phyloP scores from a whole-genome alignment of 2,329 filamentous ascomycete species.

The Penicillium freii region DNA sequence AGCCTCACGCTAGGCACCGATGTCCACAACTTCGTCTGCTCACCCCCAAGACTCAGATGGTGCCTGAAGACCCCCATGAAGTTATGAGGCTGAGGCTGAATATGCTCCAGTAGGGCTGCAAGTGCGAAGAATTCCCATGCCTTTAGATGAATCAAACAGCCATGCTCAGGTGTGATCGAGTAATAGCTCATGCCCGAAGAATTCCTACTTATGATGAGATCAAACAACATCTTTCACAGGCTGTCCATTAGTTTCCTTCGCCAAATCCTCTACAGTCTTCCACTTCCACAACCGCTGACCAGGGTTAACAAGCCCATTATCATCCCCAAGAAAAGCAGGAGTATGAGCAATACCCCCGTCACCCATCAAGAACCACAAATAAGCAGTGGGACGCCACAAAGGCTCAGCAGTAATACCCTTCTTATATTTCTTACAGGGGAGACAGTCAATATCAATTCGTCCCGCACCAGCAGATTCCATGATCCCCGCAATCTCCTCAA shows the following conservation, averaged over 20 bases:
- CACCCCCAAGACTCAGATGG: not conserved
- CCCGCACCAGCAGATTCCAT: constrained; percentile 11
- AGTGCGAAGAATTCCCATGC: too few relatives aligned
- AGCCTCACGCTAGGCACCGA: not conserved
- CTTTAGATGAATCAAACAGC: not conserved
- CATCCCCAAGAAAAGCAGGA: constrained; percentile 23
- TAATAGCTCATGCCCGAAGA: too few relatives aligned
- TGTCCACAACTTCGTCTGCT: not conserved
- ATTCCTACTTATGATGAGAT: constrained; percentile 11
- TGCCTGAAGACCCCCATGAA: not conserved
- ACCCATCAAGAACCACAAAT: constrained; percentile 37
- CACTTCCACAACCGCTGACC: constrained; percentile 30
- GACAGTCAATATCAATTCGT: constrained; percentile 6
- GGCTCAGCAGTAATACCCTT: constrained; percentile 16
- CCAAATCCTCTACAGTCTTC: constrained; percentile 31
- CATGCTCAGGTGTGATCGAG: not conserved
- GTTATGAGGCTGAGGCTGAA: not conserved
- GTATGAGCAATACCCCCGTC: constrained; percentile 31
- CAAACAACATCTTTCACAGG: constrained; percentile 25
- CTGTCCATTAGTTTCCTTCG: constrained; percentile 24
- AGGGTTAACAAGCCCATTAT: constrained; percentile 33
- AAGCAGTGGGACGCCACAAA: constrained; percentile 27
- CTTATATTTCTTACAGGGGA: constrained; percentile 26
- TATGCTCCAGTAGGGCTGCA: not conserved
- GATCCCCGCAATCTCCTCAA: constrained; percentile 10